Percentiles rank a stretch among this genome's conserved stretches.
These are phyloP conservation scores for Hysterangium stoloniferum DNA, from an alignment of 768 basidiomycete species.

Conservation along the genomic window DNA sequence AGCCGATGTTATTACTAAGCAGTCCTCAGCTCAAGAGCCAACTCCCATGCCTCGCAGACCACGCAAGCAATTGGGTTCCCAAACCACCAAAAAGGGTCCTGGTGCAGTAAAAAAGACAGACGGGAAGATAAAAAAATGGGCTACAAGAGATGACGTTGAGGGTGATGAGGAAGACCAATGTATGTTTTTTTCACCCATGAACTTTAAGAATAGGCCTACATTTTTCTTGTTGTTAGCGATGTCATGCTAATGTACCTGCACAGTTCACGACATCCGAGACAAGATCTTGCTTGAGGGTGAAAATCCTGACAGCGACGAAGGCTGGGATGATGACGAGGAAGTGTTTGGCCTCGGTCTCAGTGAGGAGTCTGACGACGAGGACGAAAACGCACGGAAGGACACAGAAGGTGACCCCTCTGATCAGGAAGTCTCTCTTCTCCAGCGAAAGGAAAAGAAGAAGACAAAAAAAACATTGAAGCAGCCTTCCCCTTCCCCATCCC, in stretches of 20 bases:
- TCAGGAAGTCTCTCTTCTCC: conserved; percentile 17
- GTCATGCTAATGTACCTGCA: background rate
- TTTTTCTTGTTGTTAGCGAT: conserved; percentile 10
- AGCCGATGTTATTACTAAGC: too few relatives aligned
- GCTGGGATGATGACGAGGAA: conserved; percentile 50
- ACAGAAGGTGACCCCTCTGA: conserved; percentile 31
- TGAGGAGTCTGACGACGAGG: conserved; percentile 21
- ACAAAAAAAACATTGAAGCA: conserved; percentile 14
- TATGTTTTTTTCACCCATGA: conserved; percentile 28
- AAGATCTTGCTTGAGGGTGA: conserved; percentile 70
- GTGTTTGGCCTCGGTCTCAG: conserved; percentile 60
- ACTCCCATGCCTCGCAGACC: conserved; percentile 11
- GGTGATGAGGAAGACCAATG: conserved; percentile 76
- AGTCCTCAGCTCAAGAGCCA: too few relatives aligned
- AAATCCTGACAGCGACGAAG: conserved; percentile 37
- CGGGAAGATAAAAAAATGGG: conserved; percentile 56
- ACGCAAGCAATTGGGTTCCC: background rate
- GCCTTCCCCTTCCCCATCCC: conserved; percentile 9
- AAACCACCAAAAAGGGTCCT: background rate
- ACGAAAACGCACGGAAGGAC: conserved; percentile 38
- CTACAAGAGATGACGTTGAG: conserved; percentile 58
- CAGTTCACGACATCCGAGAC: conserved; percentile 71
- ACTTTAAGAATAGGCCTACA: background rate
- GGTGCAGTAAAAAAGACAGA: conserved; percentile 20
- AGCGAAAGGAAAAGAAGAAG: conserved; percentile 12